These are phyloP conservation scores for Trypanosoma platydactyli DNA, from an alignment of 208 protist species.

Conservation along the genomic window DNA sequence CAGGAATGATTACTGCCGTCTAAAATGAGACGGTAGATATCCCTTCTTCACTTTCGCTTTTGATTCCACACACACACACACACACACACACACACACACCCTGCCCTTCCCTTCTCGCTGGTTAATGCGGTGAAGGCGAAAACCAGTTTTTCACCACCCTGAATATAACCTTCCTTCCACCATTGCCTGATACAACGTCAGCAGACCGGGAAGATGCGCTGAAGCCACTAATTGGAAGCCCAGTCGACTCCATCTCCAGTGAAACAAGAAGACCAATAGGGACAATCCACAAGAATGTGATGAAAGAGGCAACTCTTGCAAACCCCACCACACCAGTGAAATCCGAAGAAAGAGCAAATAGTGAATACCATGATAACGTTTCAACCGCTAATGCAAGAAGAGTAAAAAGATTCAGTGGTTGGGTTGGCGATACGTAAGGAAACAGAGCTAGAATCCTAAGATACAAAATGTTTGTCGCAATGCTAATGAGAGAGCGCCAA, in stretches of 20 bases:
- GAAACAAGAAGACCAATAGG: slow-evolving; percentile 50
- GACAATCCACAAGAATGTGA: slow-evolving; percentile 61
- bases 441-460: slow-evolving; percentile 44
- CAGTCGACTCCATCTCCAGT: slow-evolving; percentile 45
- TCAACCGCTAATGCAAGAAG: slow-evolving; percentile 37
- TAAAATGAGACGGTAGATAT: too few species aligned
- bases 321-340: neutral
- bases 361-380: slow-evolving; percentile 47
- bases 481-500: slow-evolving; percentile 50
- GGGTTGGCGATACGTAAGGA: slow-evolving; percentile 37
- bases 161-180: slow-evolving; percentile 3
- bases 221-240: slow-evolving; percentile 37
- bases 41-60: slow-evolving; percentile 4
- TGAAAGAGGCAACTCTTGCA: slow-evolving; percentile 38
- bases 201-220: neutral
- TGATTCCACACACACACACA: neutral
- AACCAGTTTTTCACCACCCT: slow-evolving; percentile 15
- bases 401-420: slow-evolving; percentile 34
- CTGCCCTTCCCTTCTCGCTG: neutral
- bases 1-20: too few species aligned
- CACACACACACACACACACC: neutral
- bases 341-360: slow-evolving; percentile 17
- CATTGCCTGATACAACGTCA: neutral
- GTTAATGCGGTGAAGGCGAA: neutral
- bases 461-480: slow-evolving; percentile 49